Evolutionary conservation across 2,329 filamentous ascomycete genomes (phyloP), one percentile per base, ranked within the genome.

Genomic region (Trichophyton equinum): DNA sequence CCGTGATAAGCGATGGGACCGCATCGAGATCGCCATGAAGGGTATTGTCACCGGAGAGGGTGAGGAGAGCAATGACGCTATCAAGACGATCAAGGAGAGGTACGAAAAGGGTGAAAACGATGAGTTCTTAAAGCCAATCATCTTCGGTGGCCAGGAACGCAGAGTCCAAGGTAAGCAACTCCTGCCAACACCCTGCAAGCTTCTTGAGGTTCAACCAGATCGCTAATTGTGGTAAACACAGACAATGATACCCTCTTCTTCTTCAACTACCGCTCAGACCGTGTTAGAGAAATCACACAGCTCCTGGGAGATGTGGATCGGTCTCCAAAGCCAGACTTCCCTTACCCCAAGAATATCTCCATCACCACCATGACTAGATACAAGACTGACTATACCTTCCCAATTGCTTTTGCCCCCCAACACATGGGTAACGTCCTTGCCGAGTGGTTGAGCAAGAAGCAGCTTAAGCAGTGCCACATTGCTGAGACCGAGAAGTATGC

Each of bases 261-360:
- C 85, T 99, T 99, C 88, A 99, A 99, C 85, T 99, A 99, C 82
- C 90, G 94, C 71, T 97, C 94, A 62, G 94, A 99, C 75, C 91
- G 94, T 74, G 92, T 92, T 59, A 89, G 94, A 68, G 94, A 99
- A 76, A 88, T 99, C 74, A 95, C 91, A 57, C 94, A 97, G 78
- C 82, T 99, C 51, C 80, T 99, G 60, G 94, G 94, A 68, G 88
- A 88, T 74, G 86, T 92, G 72, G 94, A 99, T 79, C 89, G 90
- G 71, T 95, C 90, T 25, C 91, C 91, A 61, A 83, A 84, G 67
- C 89, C 91, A 67, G 89, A 96, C 75, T 96, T 97, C 81, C 82
- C 88, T 55, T 97, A 91, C 80, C 94, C 94, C 68, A 90, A 95
- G 79, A 85, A 95, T 77, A 88, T 86, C 70, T 72, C 82, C 69